Evolutionary conservation across 805 yeast genomes (phyloP), one percentile per base, ranked within the genome.

Genomic region (Pichia cephalocereana): DNA sequence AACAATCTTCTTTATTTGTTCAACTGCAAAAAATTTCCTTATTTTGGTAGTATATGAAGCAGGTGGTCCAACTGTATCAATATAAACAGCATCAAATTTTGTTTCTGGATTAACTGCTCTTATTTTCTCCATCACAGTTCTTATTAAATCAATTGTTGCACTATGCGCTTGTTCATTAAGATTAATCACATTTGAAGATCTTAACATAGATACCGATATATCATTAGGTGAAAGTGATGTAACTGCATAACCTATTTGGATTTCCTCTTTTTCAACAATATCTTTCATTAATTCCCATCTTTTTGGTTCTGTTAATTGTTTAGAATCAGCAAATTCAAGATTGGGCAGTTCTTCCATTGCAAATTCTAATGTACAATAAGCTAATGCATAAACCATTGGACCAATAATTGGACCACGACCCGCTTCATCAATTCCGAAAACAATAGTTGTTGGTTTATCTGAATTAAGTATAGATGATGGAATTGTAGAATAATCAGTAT

Each of bases 351-450:
- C 28, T 18, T 72, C 61, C 1, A 66, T 59, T 31, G 71, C 74
- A 48, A 77, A 85, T 0, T 68, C 63, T 43, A 74, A 71, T 12
- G 81, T 65, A 53, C 95, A 82, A 61, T 88, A 93, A 4, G 93
- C 81, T 8, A 88, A 71, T 4, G 96, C 96, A 60, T 93, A 93
- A 2, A 93, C 99, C 99, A 93, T 93, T 0, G 98, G 95, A 0
- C 99, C 99, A 39, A 95, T 59, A 0, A 95, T 97, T 0, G 99
- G 99, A 0, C 99, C 99, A 55, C 99, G 74, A 1, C 99, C 99
- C 0, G 99, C 99, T 63, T 93, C 99, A 64, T 93, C 99, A 1
- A 93, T 96, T 1, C 99, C 99, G 11, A 93, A 65, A 9, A 82
- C 72, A 14, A 48, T 45, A 14, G 26, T 36, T 10, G 26, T 19